Conservation (phyloP, 208 protist genomes). For the Trypanosoma cruzi region DNA sequence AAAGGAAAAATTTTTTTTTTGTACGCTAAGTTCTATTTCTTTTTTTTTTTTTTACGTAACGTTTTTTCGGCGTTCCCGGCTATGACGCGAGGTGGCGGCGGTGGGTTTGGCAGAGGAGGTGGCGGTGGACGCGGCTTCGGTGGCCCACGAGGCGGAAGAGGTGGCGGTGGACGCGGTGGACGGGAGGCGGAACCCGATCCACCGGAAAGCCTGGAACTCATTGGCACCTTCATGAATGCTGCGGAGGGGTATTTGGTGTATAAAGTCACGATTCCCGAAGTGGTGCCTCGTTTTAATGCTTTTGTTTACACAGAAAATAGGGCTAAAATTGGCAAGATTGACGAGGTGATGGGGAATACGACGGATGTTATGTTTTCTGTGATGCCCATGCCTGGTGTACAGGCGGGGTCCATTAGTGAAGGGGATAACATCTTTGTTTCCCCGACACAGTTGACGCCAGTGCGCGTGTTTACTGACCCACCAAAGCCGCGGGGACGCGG, state of each 20-base stretch:
- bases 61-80: background rate
- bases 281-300: conserved; percentile 92
- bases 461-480: conserved; percentile 88
- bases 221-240: conserved; percentile 88
- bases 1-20: no score
- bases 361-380: conserved; percentile 92
- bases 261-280: conserved; percentile 54
- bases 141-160: conserved; percentile 34
- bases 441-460: conserved; percentile 79
- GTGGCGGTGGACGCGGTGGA: conserved; percentile 57
- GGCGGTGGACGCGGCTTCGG: conserved; percentile 37
- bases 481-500: conserved; percentile 86
- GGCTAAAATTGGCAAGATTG: conserved; percentile 93
- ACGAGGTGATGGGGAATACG: conserved; percentile 90
- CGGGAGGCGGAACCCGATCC: conserved; percentile 77
- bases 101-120: conserved; percentile 43
- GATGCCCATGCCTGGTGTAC: conserved; percentile 83
- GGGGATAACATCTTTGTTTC: conserved; percentile 90
- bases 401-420: conserved; percentile 81
- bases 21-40: background rate
- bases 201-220: conserved; percentile 78
- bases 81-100: conserved; percentile 16
- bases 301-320: conserved; percentile 93
- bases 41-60: conserved; percentile 8
- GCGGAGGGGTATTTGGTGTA: conserved; percentile 91